These are phyloP conservation scores for Trypanosoma melophagium DNA, from an alignment of 208 protist genomes.

Conservation along the genomic window DNA sequence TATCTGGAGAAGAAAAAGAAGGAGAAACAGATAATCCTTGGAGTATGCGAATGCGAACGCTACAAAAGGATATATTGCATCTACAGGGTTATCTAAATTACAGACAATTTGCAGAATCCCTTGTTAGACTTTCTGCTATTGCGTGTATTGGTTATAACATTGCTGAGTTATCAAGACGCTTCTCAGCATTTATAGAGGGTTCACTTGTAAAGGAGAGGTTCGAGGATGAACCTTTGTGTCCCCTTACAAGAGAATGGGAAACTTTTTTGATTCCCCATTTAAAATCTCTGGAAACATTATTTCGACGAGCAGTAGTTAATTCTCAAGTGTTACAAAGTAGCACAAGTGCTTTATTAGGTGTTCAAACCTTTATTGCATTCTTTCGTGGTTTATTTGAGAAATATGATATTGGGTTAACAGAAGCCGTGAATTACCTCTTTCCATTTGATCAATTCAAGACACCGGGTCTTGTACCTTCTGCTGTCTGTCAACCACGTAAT, in stretches of 20 bases:
- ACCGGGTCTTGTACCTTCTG: slow-evolving; percentile 31
- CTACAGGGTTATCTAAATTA: slow-evolving; percentile 68
- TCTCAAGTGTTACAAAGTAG: slow-evolving; percentile 6
- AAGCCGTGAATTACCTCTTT: slow-evolving; percentile 26
- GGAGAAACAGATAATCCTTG: slow-evolving; percentile 5
- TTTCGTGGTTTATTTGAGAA: slow-evolving; percentile 16
- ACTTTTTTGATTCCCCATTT: slow-evolving; percentile 30
- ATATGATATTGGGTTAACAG: slow-evolving; percentile 20
- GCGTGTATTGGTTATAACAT: slow-evolving; percentile 45
- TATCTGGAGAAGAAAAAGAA: slow-evolving; percentile 14
- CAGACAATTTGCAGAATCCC: slow-evolving; percentile 76
- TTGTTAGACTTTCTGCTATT: slow-evolving; percentile 60
- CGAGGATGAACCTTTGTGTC: slow-evolving; percentile 40
- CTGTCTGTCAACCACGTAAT: slow-evolving; percentile 36
- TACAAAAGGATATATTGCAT: slow-evolving; percentile 24
- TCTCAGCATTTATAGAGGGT: slow-evolving; percentile 54
- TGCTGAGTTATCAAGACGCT: slow-evolving; percentile 33
- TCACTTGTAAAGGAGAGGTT: slow-evolving; percentile 25
- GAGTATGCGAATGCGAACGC: slow-evolving; percentile 12
- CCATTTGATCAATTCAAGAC: slow-evolving; percentile 33
- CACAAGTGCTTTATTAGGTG: slow-evolving; percentile 16
- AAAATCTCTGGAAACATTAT: slow-evolving; percentile 29
- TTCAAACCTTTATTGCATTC: slow-evolving; percentile 27
- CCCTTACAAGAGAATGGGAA: slow-evolving; percentile 34
- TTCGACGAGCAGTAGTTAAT: slow-evolving; percentile 25